phyloP scores from a whole-genome alignment of 2,329 filamentous ascomycete genomes.

The Capronia americana region DNA sequence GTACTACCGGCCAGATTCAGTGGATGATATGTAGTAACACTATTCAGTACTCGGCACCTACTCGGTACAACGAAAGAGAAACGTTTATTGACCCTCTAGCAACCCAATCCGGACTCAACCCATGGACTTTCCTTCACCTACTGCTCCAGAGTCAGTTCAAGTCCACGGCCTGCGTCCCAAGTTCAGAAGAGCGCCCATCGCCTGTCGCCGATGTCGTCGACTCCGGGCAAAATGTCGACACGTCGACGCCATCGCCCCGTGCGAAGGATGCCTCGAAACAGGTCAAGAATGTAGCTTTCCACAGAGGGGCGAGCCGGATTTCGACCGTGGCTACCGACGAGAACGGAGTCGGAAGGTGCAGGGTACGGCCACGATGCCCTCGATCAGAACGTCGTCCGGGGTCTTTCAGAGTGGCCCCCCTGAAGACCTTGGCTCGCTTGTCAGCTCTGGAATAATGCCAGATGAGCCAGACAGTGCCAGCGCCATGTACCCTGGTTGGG shows the following conservation, averaged over 20 bases:
- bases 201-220: constrained; percentile 63
- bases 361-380: neutral
- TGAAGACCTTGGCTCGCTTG: neutral
- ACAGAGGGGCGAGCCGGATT: constrained; percentile 59
- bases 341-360: constrained; percentile 55
- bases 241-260: constrained; percentile 57
- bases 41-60: too few species aligned
- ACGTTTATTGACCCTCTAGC: too few species aligned
- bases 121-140: neutral
- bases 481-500: neutral
- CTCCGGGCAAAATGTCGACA: constrained; percentile 65
- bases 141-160: neutral
- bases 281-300: constrained; percentile 62
- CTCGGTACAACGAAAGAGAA: neutral
- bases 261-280: constrained; percentile 59
- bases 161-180: neutral
- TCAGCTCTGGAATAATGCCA: neutral
- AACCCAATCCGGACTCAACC: neutral
- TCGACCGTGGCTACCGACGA: constrained; percentile 61
- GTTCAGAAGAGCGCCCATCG: constrained; percentile 53
- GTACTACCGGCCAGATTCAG: too few species aligned
- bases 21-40: too few species aligned
- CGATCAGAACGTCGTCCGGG: neutral
- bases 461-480: neutral
- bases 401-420: neutral